Conservation (phyloP, 805 yeast species). For the Suhomyces canberraensis region DNA sequence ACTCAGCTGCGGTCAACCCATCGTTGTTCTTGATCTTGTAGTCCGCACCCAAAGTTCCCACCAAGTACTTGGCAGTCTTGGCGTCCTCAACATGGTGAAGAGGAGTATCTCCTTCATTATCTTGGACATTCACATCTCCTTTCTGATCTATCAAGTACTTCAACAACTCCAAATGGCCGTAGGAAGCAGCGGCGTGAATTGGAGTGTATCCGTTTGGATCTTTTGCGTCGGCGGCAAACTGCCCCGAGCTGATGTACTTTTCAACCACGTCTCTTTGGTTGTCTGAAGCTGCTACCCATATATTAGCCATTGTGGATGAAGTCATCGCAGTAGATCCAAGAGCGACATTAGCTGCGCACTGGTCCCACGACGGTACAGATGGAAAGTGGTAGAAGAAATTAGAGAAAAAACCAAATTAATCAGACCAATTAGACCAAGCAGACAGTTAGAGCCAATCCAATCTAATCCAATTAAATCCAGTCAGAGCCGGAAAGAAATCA, state of each 20-base stretch:
- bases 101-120: slow-evolving; percentile 92
- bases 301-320: slow-evolving; percentile 47
- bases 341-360: too few relatives aligned
- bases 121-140: slow-evolving; percentile 82
- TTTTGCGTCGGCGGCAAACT: slow-evolving; percentile 61
- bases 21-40: slow-evolving; percentile 61
- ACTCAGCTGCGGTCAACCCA: slow-evolving; percentile 70
- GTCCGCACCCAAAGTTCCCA: slow-evolving; percentile 70
- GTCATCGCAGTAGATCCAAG: not conserved
- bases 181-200: slow-evolving; percentile 95
- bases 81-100: slow-evolving; percentile 83
- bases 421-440: too few relatives aligned
- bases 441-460: too few relatives aligned
- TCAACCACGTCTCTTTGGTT: slow-evolving; percentile 62
- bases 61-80: slow-evolving; percentile 58
- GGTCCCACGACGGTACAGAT: too few relatives aligned
- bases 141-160: slow-evolving; percentile 52
- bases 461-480: too few relatives aligned
- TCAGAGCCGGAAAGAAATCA: too few relatives aligned
- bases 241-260: slow-evolving; percentile 47
- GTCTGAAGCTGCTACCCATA: slow-evolving; percentile 96
- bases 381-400: too few relatives aligned
- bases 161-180: slow-evolving; percentile 73
- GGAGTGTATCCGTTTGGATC: slow-evolving; percentile 97
- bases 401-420: too few relatives aligned